phyloP scores from a whole-genome alignment of 2,329 filamentous ascomycete species.

The Colletotrichum lentis region DNA sequence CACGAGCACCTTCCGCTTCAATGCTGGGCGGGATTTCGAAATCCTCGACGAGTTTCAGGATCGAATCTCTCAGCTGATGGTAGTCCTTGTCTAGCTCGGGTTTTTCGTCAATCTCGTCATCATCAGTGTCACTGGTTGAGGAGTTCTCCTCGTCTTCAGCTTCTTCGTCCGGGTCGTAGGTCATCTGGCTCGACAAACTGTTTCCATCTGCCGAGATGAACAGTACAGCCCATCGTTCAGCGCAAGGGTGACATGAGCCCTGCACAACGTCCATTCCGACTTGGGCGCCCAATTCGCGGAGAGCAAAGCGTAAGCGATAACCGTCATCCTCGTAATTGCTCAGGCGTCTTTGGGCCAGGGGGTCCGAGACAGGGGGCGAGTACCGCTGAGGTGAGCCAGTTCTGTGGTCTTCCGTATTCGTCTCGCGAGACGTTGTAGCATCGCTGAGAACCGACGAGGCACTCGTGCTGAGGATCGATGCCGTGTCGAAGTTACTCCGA shows the following conservation, averaged over 20 bases:
- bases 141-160: slow-evolving; percentile 69
- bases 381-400: slow-evolving; percentile 61
- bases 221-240: slow-evolving; percentile 83
- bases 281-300: slow-evolving; percentile 74
- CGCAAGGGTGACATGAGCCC: slow-evolving; percentile 78
- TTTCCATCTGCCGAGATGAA: slow-evolving; percentile 80
- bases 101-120: slow-evolving; percentile 67
- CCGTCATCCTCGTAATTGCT: slow-evolving; percentile 71
- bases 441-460: slow-evolving; percentile 78
- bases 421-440: slow-evolving; percentile 70
- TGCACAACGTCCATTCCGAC: slow-evolving; percentile 71
- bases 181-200: slow-evolving; percentile 74
- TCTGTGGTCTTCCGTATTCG: slow-evolving; percentile 64
- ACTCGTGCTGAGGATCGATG: slow-evolving; percentile 76
- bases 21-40: slow-evolving; percentile 78
- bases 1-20: slow-evolving; percentile 65
- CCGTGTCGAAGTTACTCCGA: slow-evolving; percentile 68
- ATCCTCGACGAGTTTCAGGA: slow-evolving; percentile 81
- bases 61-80: slow-evolving; percentile 80
- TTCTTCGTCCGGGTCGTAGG: slow-evolving; percentile 73
- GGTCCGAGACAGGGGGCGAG: slow-evolving; percentile 61
- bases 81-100: slow-evolving; percentile 80
- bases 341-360: slow-evolving; percentile 53
- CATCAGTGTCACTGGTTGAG: slow-evolving; percentile 67
- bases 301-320: slow-evolving; percentile 69